phyloP scores from a whole-genome alignment of 2,329 filamentous ascomycete species.

The Pseudogymnoascus sp. region DNA sequence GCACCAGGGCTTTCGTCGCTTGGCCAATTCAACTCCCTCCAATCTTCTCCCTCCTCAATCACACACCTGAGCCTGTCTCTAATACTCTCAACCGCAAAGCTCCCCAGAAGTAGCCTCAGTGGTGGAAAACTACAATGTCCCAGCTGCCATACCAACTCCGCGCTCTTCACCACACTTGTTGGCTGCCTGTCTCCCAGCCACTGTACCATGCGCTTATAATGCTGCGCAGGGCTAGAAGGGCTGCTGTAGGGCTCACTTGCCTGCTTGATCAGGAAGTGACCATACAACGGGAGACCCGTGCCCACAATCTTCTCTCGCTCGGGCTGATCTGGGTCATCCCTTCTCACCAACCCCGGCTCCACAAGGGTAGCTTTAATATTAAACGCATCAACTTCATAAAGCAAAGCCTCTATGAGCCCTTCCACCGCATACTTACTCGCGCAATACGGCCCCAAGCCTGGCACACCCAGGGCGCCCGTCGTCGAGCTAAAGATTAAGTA shows the following conservation, averaged over 20 bases:
- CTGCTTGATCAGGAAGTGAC: constrained; percentile 84
- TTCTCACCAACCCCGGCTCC: constrained; percentile 77
- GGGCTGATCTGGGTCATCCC: constrained; percentile 66
- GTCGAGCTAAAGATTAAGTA: constrained; percentile 95
- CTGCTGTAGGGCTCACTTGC: constrained; percentile 74
- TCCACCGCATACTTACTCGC: constrained; percentile 97
- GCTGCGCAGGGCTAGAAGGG: constrained; percentile 71
- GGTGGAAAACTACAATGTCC: constrained; percentile 94
- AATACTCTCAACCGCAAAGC: constrained; percentile 93
- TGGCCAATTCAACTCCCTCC: constrained; percentile 68
- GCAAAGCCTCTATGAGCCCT: constrained; percentile 89
- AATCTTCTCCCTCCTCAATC: constrained; percentile 90
- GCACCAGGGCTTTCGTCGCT: constrained; percentile 8
- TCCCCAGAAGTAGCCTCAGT: constrained; percentile 75
- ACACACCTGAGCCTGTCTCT: constrained; percentile 81
- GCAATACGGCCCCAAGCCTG: constrained; percentile 87
- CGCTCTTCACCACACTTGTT: constrained; percentile 84
- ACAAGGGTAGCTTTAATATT: constrained; percentile 92
- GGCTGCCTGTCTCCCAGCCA: constrained; percentile 92
- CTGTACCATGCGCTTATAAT: constrained; percentile 84
- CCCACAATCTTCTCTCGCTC: constrained; percentile 6
- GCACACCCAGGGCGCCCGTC: constrained; percentile 84
- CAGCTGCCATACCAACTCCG: constrained; percentile 88
- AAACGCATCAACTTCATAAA: constrained; percentile 88
- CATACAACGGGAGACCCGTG: constrained; percentile 61